Base-by-base conservation (phyloP, 106 monocot species). In the Phalaenopsis aphrodite region DNA sequence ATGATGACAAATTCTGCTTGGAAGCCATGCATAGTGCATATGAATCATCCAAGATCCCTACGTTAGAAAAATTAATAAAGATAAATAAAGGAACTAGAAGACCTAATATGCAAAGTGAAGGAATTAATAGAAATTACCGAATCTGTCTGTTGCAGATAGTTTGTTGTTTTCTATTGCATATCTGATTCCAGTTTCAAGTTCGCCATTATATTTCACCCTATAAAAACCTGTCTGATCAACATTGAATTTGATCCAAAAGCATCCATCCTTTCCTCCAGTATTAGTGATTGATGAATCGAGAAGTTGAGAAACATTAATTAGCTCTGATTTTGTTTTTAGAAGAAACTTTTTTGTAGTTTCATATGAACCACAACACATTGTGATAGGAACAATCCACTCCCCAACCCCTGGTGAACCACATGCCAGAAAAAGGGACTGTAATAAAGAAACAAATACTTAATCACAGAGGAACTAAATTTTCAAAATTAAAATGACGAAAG, bases 171-270 rank as follows among this genome's bases (percentile, higher is more conserved):
- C 84, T 75, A 92, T 88, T 6, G 94, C 97, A 84, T 81, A 83
- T 85, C 79, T 80, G 82, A 98, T 92, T 78, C 89, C 78, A 81
- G 85, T 79, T 81, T 90, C 81, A 84, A 98, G 90, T 38, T 85
- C 85, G 79, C 84, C 92, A 85, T 92, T 89, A 88, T 98, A 98
- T 78, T 90, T 89, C 2, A 98, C 94, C 81, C 97, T 85, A 79
- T 98, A 98, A 85, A 98, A 98, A 9, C 97, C 97, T 46, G 94
- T 98, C 79, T 94, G 92, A 58, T 91, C 82, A 57, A 94, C 88
- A 84, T 98, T 98, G 80, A 94, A 79, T 81, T 98, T 98, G 72
- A 98, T 83, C 97, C 97, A 98, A 45, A 72, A 81, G 41, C 38
- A 37, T 57, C 47, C 83, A 73, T 68, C 75, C 5, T 76, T 86